Percentiles rank a stretch among this genome's conserved stretches.
Evolutionary conservation across 345 rosid species (phyloP).

Genomic region (Dipteronia sinensis): DNA sequence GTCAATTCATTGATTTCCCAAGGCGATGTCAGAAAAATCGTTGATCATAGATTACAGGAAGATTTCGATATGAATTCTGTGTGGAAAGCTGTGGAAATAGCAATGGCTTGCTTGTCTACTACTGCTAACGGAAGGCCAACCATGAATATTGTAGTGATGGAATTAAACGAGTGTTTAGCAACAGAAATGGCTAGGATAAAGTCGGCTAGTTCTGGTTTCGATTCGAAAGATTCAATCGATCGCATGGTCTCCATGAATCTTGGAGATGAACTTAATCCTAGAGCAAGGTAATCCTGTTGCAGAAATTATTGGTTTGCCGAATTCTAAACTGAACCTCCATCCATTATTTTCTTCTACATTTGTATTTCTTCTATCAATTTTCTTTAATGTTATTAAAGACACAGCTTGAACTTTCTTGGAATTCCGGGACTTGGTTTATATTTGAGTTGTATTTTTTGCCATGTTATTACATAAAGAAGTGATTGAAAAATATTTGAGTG

Average conservation of each 20-base stretch:
- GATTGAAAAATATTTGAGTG: not conserved
- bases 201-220: not conserved
- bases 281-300: not conserved
- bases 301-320: not conserved
- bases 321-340: no score
- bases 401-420: no score
- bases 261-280: not conserved
- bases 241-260: not conserved
- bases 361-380: no score
- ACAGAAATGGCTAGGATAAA: not conserved
- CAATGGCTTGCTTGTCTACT: slow-evolving; percentile 18
- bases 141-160: slow-evolving; percentile 22
- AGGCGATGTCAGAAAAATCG: slow-evolving; percentile 15
- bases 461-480: not conserved
- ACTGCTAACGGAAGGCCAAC: slow-evolving; percentile 12
- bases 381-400: no score
- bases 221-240: not conserved
- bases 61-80: slow-evolving; percentile 7
- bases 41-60: slow-evolving; percentile 25
- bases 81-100: slow-evolving; percentile 25
- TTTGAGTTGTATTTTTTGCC: not conserved
- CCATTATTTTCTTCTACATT: no score
- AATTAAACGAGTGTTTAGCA: slow-evolving; percentile 21
- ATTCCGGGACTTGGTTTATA: no score
- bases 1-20: slow-evolving; percentile 14